Percentiles rank a stretch among this genome's conserved stretches.
Evolutionary conservation across 106 monocot genomes (phyloP).

Genomic region (Allium fistulosum): DNA sequence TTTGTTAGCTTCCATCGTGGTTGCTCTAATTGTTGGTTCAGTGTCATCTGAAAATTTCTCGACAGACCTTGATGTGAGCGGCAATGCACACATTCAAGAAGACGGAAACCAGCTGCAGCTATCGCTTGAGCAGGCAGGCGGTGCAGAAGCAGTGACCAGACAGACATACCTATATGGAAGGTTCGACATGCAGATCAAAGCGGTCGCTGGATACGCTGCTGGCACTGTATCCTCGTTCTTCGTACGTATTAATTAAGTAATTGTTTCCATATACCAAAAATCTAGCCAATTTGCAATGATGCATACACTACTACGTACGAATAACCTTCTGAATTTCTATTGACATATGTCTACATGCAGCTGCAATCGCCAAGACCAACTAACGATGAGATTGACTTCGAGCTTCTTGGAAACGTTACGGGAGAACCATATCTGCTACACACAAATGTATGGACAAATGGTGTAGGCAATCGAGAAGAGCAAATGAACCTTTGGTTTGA

Average conservation of each 20-base stretch:
- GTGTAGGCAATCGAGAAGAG: constrained; percentile 1
- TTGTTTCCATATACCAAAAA: no score
- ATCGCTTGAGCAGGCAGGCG: not conserved
- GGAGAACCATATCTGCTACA: constrained; percentile 1
- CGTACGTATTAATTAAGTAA: not conserved
- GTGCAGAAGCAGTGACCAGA: not conserved
- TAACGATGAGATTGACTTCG: constrained; percentile 8
- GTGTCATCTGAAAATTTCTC: constrained; percentile 1
- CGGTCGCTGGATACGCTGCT: not conserved
- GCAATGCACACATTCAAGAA: constrained; percentile 1
- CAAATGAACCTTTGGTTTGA: constrained; percentile 6
- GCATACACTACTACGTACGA: not conserved
- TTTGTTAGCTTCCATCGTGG: not conserved
- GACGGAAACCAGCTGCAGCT: constrained; percentile 3
- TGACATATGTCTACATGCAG: constrained; percentile 1
- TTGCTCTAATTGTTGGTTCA: not conserved
- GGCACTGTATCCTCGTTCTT: constrained; percentile 4
- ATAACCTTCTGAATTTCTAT: not conserved
- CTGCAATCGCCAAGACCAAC: constrained; percentile 2
- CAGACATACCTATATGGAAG: not conserved
- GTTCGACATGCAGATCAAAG: constrained; percentile 12
- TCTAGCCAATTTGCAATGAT: not conserved
- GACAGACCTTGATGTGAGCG: not conserved
- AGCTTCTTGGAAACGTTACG: not conserved
- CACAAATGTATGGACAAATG: not conserved